Base-by-base conservation (phyloP, 768 basidiomycete species). In the Boletus patriciae region DNA sequence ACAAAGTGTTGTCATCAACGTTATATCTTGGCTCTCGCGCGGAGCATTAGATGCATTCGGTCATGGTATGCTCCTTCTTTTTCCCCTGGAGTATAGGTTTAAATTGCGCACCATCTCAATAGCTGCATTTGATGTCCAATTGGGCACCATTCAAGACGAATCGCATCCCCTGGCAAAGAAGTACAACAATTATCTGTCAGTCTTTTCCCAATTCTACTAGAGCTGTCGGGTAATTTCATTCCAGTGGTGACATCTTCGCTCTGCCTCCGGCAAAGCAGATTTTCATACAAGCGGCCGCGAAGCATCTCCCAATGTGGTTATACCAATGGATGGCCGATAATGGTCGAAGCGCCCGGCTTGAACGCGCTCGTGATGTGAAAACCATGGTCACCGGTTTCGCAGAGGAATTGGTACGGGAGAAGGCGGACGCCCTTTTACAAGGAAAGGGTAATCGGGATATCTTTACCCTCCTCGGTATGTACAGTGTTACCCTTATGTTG, bases 1-100 rank as follows among this genome's bases (percentile, higher is more conserved):
- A 15, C 51, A 57, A 15, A 41, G 48, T 31, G 52, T 38, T 3
- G 55, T 61, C 21, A 34, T 73, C 8, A 31, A 73, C 33, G 38
- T 71, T 13, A 34, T 55, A 34, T 0, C 43, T 5, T 70, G 71
- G 69, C 27, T 71, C 0, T 76, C 79, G 31, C 76, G 77, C 4
- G 76, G 77, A 4, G 73, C 79, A 8, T 62, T 83, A 31, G 81
- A 82, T 67, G 74, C 77, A 11, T 77, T 82, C 48, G 80, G 78
- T 25, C 73, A 74, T 60, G 78, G 80, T 80, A 67, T 19, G 59
- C 3, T 47, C 1, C 0, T 7, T 13, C 42, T 19, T 41, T 27
- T 16, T n/a, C 4, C 2, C 12, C 1, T 8, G 9, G 23, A n/a
- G 19, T 3, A 6, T 10, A 15, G 3, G 21, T 12, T 19, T 21